A percentile compares a stretch with the other conserved stretches of the same genome.
Conservation (phyloP, 805 yeast species). For the Debaryomyces prosopidis region DNA sequence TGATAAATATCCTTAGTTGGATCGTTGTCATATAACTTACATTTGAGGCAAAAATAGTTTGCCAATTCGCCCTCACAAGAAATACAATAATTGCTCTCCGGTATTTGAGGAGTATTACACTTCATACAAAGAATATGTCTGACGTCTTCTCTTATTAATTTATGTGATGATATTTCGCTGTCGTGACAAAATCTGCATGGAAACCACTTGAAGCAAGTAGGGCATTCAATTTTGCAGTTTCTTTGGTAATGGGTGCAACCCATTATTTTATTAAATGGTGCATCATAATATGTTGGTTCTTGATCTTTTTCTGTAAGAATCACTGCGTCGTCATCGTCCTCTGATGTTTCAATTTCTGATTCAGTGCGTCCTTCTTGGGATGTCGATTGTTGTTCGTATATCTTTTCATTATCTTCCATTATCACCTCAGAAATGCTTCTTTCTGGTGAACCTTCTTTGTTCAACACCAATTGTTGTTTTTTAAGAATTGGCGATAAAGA, state of each 20-base stretch:
- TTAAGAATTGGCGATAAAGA: slow-evolving; percentile 11
- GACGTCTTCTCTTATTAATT: slow-evolving; percentile 56
- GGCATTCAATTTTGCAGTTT: slow-evolving; percentile 81
- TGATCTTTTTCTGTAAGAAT: slow-evolving; percentile 49
- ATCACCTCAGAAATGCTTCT: neutral
- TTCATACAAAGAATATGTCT: slow-evolving; percentile 77
- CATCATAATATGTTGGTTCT: slow-evolving; percentile 48
- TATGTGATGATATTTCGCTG: slow-evolving; percentile 45
- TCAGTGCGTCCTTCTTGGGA: neutral
- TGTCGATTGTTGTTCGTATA: neutral
- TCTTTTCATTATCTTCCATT: slow-evolving; percentile 8
- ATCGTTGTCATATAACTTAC: slow-evolving; percentile 84
- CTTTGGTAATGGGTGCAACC: slow-evolving; percentile 87
- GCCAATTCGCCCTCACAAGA: slow-evolving; percentile 71
- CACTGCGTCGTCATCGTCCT: slow-evolving; percentile 40
- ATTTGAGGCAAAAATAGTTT: slow-evolving; percentile 71
- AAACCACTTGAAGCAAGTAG: slow-evolving; percentile 71
- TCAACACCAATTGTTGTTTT: slow-evolving; percentile 17
- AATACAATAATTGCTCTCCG: slow-evolving; percentile 63
- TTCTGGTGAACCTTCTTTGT: slow-evolving; percentile 1
- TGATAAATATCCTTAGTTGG: slow-evolving; percentile 80
- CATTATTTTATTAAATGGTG: slow-evolving; percentile 40
- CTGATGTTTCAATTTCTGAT: neutral
- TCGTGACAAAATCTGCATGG: slow-evolving; percentile 89
- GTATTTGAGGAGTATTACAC: slow-evolving; percentile 74